Base-by-base conservation (phyloP, 2,329 filamentous ascomycete species). In the Mollisiaceae sp. region DNA sequence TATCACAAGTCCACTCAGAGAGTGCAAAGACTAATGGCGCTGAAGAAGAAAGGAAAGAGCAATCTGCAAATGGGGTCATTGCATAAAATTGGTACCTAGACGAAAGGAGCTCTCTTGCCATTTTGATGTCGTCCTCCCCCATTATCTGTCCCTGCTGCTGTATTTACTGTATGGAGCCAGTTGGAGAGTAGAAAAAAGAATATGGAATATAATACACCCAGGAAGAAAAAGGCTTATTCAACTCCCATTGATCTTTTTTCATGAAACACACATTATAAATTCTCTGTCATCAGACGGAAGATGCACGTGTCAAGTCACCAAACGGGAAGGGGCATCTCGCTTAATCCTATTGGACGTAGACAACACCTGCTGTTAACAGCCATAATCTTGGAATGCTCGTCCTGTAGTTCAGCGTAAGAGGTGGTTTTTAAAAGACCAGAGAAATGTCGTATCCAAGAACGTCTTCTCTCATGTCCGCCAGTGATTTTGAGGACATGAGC, bases 61-160 rank as follows among this genome's bases (percentile, higher is more conserved):
- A 59, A 8, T 57, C 62, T 35, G 74, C 73, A 15, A 75, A 69
- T 60, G 62, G 56, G 3, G 63, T 75, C n/a, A 59, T 75, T 43
- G 60, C 72, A 52, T 75, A 73, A 63, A 70, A 15, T 63, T 18
- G 11, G 11, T 20, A 32, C 14, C 27, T 1, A 52, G 9, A 20
- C 11, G 38, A 59, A 50, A 36, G 62, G 45, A 66, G n/a, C 11
- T 47, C 12, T 20, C 39, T 45, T 20, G 14, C 15, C 27, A 38
- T 36, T 41, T 9, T 18, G 27, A 32, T 6, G 27, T 6, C 27
- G 6, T 32, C 27, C 27, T 32, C 3, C 27, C 27, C 6, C 27
- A 32, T 32, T 32, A 6, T 32, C 6, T 32, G 27, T 32, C 3
- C 6, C 27, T 32, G 3, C 27, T 32, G 3, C 27, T 3, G 6